Evolutionary conservation across 2,329 filamentous ascomycete species (phyloP), one percentile per base, ranked within the genome.

Genomic region (Beauveria asiatica): DNA sequence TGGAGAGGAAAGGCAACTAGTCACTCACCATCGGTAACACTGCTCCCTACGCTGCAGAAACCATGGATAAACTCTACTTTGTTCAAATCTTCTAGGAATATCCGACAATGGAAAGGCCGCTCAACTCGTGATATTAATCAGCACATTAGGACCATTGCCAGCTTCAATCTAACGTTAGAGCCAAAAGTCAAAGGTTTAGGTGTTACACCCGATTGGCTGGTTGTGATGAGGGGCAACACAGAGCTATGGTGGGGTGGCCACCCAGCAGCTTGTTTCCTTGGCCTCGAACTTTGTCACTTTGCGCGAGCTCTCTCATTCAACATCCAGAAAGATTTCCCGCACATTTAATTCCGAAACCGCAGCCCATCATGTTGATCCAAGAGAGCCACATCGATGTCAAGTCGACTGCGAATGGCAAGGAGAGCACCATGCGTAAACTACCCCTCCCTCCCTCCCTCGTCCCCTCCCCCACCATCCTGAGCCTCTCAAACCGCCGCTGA

Each of bases 381-480:
- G 81, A 84, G 67, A 78, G 72, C 64, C 74, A 80, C 67, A 72
- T 73, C 62, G 81, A 84, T 65, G 78, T 83, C 61, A 70, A 74
- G 61, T 79, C 75, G 52, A 74, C 70, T 64, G 79, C 76, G 71
- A 76, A 82, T 70, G 80, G 80, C 67, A 81, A 80, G 68, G 76
- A 81, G 63, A 75, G 76, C 62, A 70, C 77, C 30, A 83, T 83
- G 81, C 78, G 81, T 82, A 70, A 65, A 71, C 21, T 33, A 25
- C 41, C 53, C 19, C 53, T 25, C 23, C 19, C n/a, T 3, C 23
- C 41, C 53, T 25, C 23, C 19, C n/a, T 3, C 23, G 37, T 25
- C 33, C 65, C 71, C 27, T 33, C 30, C 41, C 51, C 21, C 53
- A 30, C 23, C 19, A 23, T 4, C 23, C 39, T 25, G 60, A 17